These are phyloP conservation scores for Breviolum minutum DNA, from an alignment of 73 alveolate genomes.

Conservation along the genomic window DNA sequence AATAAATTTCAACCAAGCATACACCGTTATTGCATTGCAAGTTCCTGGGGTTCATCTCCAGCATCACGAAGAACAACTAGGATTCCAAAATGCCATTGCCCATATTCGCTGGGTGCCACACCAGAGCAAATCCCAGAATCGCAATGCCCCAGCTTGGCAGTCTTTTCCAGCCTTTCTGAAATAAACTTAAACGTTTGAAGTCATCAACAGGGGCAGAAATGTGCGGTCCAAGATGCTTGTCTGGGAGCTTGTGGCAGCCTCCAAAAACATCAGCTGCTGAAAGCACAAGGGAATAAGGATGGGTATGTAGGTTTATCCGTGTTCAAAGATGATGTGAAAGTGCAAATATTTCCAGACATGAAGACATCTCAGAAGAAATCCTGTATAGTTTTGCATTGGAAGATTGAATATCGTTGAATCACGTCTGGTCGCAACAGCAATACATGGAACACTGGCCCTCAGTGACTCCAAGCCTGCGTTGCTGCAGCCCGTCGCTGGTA, in stretches of 20 bases:
- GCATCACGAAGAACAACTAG: background rate
- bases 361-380: background rate
- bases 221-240: background rate
- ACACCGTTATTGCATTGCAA: background rate
- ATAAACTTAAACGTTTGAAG: too few relatives aligned
- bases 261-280: too few relatives aligned
- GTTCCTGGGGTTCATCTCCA: background rate
- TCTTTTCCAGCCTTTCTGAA: background rate
- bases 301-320: too few relatives aligned
- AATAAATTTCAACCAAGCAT: too few relatives aligned
- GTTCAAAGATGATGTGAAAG: too few relatives aligned
- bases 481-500: conserved; percentile 41
- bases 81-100: background rate
- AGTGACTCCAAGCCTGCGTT: conserved; percentile 4
- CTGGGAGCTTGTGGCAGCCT: conserved; percentile 23
- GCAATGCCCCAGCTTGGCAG: conserved; percentile 59
- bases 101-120: background rate
- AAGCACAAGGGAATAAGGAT: too few relatives aligned
- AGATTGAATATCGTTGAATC: background rate
- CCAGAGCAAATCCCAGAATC: conserved; percentile 23
- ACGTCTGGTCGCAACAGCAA: background rate
- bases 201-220: too few relatives aligned
- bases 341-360: too few relatives aligned
- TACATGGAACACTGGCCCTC: background rate
- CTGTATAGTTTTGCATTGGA: background rate